These are phyloP conservation scores for Metschnikowia cerradonensis DNA, from an alignment of 805 yeast genomes.

Conservation along the genomic window DNA sequence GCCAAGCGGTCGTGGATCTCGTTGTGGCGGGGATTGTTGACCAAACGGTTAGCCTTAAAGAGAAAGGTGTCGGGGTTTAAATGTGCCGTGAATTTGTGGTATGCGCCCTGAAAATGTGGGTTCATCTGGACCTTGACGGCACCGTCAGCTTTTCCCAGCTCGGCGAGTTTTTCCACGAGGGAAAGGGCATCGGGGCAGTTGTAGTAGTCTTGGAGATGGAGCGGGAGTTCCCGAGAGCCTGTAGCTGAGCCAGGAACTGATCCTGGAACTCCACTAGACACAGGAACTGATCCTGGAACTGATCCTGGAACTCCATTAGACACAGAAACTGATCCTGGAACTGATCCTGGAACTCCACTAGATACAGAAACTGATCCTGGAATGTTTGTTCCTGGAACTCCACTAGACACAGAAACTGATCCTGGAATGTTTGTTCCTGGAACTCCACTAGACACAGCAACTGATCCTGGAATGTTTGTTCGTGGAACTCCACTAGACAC, in stretches of 20 bases:
- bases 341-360: neutral
- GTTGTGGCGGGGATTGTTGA: constrained; percentile 40
- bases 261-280: neutral
- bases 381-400: no score
- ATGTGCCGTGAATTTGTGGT: constrained; percentile 20
- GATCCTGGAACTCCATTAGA: neutral
- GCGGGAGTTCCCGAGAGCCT: constrained; percentile 42
- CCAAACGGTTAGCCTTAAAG: constrained; percentile 49
- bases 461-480: neutral
- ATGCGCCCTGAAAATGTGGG: constrained; percentile 6
- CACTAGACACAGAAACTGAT: neutral
- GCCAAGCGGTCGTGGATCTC: constrained; percentile 42
- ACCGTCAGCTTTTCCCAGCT: constrained; percentile 59
- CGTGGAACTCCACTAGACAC: neutral
- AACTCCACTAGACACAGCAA: neutral
- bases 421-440: no score
- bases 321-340: neutral
- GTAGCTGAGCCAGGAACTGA: neutral
- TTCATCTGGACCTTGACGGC: constrained; percentile 76
- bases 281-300: neutral
- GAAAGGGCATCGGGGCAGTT: constrained; percentile 56
- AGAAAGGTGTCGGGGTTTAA: constrained; percentile 46
- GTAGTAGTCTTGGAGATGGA: constrained; percentile 47
- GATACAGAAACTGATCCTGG: neutral
- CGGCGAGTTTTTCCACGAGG: constrained; percentile 53